Evolutionary conservation across 371 early-diverging fungal species (phyloP), one percentile per base, ranked within the genome.

Genomic region (Syncephalastrum monosporum): DNA sequence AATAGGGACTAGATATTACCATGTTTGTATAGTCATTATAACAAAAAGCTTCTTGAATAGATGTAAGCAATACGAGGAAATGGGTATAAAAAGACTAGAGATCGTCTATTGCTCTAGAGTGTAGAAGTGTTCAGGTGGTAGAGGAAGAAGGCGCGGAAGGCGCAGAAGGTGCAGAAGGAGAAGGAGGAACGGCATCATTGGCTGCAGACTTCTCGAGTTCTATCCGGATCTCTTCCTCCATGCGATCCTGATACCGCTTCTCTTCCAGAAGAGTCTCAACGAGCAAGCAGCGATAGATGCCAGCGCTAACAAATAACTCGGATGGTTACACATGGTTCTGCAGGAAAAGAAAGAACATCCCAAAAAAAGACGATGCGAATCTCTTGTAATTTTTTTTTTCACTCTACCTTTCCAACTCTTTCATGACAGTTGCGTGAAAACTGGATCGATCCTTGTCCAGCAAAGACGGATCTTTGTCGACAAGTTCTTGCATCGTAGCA

Each of bases 351-450:
- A 6, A 14, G 42, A 15, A 27, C 21, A n/a, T 5, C 23, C 29
- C 29, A 48, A 38, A 23, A 5, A 55, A 25, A 29, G 23, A 2
- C 42, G 38, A 21, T 17, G 23, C 15, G 38, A 33, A 48, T 44
- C 4, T 12, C 23, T 42, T 21, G 2, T 21, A 21, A 2, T 21
- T 21, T 53, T n/a, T 53, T n/a, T 7, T 27, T 29, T 21, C 12
- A 21, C 23, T 33, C 67, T n/a, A 75, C 75, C 59, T 71, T 63
- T 72, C 71, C 27, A 75, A 25, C 42, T 69, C 68, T 12, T 53
- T 50, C n/a, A 59, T 66, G 2, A 72, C 57, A 24, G 61, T 50
- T 1, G 63, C 63, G 42, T 67, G 61, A 44, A 69, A 67, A 3
- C 54, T 50, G 2, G 57, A 54, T 15, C 69, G 58, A 23, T 68